A percentile compares a stretch with the other conserved stretches of the same genome.
Conservation (phyloP, 2,329 filamentous ascomycete species). For the Aureobasidium zeae region DNA sequence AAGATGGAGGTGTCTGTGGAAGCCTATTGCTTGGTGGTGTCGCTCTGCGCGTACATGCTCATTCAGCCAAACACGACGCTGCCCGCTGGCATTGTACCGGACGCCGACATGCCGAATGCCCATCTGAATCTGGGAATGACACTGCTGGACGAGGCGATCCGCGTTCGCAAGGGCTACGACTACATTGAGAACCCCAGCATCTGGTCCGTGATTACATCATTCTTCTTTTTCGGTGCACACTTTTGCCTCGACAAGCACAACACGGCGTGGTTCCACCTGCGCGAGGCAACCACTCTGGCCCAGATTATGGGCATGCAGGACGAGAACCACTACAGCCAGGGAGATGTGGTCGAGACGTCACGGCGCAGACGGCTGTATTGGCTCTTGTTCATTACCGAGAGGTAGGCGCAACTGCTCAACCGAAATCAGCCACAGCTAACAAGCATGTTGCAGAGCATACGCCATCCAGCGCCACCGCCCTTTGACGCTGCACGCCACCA, state of each 20-base stretch:
- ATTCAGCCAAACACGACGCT: conserved; percentile 41
- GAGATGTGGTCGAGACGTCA: conserved; percentile 43
- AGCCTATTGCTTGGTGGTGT: conserved; percentile 49
- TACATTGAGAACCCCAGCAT: conserved; percentile 49
- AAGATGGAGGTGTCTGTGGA: conserved; percentile 45
- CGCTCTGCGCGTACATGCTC: conserved; percentile 43
- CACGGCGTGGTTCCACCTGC: conserved; percentile 54
- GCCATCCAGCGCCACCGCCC: conserved; percentile 56
- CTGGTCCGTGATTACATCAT: conserved; percentile 51
- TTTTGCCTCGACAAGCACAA: conserved; percentile 54
- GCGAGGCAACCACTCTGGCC: conserved; percentile 52
- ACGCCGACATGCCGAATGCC: conserved; percentile 41
- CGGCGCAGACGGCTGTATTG: conserved; percentile 51
- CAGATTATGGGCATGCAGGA: conserved; percentile 51
- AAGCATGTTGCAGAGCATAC: conserved; percentile 44
- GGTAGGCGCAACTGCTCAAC: conserved; percentile 29
- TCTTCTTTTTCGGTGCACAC: conserved; percentile 52
- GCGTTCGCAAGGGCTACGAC: conserved; percentile 47
- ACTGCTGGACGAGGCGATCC: conserved; percentile 50
- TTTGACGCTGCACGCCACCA: conserved; percentile 52
- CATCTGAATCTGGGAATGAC: conserved; percentile 42
- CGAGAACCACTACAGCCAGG: conserved; percentile 44
- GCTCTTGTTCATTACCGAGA: conserved; percentile 54
- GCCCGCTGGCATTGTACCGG: conserved; percentile 30
- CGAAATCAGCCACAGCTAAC: not conserved